These are phyloP conservation scores for Trichosphaerium sp. DNA, from an alignment of 78 protist genomes.

Conservation along the genomic window DNA sequence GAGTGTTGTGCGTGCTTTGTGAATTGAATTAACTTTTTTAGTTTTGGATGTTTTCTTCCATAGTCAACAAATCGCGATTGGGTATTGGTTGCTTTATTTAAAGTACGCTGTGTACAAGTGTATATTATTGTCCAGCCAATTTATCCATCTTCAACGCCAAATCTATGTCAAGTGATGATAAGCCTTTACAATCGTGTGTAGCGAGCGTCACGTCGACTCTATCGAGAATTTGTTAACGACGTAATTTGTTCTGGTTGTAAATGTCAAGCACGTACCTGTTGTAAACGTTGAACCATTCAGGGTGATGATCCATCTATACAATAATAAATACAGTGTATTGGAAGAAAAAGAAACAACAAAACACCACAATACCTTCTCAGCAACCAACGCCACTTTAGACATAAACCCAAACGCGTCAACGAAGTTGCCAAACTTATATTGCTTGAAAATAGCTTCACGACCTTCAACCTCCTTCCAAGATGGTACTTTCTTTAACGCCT, in stretches of 20 bases:
- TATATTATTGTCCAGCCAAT: background rate
- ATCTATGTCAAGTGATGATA: slow-evolving; percentile 59
- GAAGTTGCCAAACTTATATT: slow-evolving; percentile 56
- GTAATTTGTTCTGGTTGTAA: no score
- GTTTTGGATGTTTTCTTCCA: no score
- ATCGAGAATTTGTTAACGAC: no score
- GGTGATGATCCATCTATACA: slow-evolving; percentile 72
- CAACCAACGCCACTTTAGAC: slow-evolving; percentile 55
- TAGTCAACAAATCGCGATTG: no score
- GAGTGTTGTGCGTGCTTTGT: no score
- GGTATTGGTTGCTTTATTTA: no score
- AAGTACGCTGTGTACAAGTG: no score
- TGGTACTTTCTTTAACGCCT: background rate
- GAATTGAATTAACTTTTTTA: no score
- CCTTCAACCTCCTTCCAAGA: slow-evolving; percentile 44
- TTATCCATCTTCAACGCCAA: slow-evolving; percentile 50
- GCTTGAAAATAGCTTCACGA: slow-evolving; percentile 70
- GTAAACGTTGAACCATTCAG: slow-evolving; percentile 90
- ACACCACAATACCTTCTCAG: slow-evolving; percentile 39
- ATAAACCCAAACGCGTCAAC: slow-evolving; percentile 70
- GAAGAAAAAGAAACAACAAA: background rate
- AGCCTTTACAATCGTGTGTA: slow-evolving; percentile 73
- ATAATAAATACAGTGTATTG: background rate
- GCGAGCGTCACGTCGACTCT: slow-evolving; percentile 65
- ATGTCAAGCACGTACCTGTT: no score